Base-by-base conservation (phyloP, 1,284 basidiomycete genomes). In the Earliella scabrosa region DNA sequence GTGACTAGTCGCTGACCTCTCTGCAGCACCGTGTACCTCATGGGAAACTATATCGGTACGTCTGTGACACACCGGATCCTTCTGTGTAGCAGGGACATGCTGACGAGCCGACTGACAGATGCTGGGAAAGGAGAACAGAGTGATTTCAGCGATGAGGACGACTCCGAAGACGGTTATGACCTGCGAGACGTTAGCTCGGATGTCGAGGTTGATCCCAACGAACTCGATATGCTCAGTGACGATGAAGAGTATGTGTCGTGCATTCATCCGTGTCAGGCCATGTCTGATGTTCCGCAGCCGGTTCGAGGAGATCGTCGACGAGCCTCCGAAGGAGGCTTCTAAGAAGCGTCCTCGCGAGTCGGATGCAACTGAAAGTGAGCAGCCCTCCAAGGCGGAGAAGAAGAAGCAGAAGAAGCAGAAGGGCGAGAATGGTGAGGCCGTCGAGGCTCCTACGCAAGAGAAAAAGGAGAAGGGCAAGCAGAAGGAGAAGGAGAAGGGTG, bases 11-110 rank as follows among this genome's bases (percentile, higher is more conserved):
- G n/a, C n/a, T n/a, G n/a, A n/a, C n/a, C n/a, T n/a, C 32, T 36
- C 32, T 36, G 14, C 14, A 95, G 93, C 74, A 78, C 87, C 49
- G 82, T 98, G 59, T 88, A 96, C 75, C 75, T 98, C 54, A 86
- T 90, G 61, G 96, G 96, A 58, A 95, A 97, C 78, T 97, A 95
- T 77, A 87, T 97, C 66, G 83, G 86, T 92, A 73, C 51, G 75
- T 62, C 20, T 58, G 34, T 24, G n/a, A 8, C 45, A 48, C n/a
- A n/a, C n/a, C n/a, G n/a, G n/a, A n/a, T n/a, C n/a, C n/a, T n/a
- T n/a, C n/a, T n/a, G n/a, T n/a, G n/a, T n/a, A n/a, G n/a, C n/a
- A n/a, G n/a, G n/a, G n/a, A n/a, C n/a, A n/a, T n/a, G n/a, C n/a
- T n/a, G n/a, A n/a, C n/a, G n/a, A n/a, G n/a, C n/a, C n/a, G n/a